Evolutionary conservation across 2,329 filamentous ascomycete genomes (phyloP).

Genomic region (Ceratocystis colombiana): DNA sequence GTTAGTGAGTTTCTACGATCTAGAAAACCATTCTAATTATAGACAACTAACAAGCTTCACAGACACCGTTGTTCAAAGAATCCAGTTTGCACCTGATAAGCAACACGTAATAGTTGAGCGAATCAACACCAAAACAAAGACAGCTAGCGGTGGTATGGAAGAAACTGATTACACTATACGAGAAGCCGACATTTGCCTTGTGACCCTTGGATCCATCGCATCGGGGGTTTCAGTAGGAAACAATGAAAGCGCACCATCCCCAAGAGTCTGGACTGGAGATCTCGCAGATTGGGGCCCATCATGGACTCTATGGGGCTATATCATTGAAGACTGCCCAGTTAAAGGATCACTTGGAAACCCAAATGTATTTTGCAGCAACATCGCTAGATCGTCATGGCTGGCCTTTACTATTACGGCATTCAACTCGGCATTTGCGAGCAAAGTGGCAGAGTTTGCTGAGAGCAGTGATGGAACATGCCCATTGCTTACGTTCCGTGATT

Average conservation of each 20-base stretch:
- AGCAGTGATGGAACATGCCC: conserved; percentile 31
- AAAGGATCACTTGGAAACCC: conserved; percentile 35
- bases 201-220: conserved; percentile 35
- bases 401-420: conserved; percentile 36
- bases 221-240: conserved; percentile 27
- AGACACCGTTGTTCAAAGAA: conserved; percentile 11
- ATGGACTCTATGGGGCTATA: conserved; percentile 36
- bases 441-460: conserved; percentile 28
- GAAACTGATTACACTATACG: conserved; percentile 14
- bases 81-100: background rate
- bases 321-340: conserved; percentile 32
- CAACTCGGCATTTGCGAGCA: conserved; percentile 30
- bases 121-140: conserved; percentile 12
- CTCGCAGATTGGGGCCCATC: conserved; percentile 34
- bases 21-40: background rate
- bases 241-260: conserved; percentile 10
- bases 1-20: conserved; percentile 4
- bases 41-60: background rate
- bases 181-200: conserved; percentile 33
- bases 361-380: conserved; percentile 33
- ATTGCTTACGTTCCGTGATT: conserved; percentile 32
- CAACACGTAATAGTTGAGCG: conserved; percentile 9
- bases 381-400: conserved; percentile 33
- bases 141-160: background rate
- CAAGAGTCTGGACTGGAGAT: conserved; percentile 17